phyloP scores from a whole-genome alignment of 169 alveolate species.

The Plasmodium ovale region DNA sequence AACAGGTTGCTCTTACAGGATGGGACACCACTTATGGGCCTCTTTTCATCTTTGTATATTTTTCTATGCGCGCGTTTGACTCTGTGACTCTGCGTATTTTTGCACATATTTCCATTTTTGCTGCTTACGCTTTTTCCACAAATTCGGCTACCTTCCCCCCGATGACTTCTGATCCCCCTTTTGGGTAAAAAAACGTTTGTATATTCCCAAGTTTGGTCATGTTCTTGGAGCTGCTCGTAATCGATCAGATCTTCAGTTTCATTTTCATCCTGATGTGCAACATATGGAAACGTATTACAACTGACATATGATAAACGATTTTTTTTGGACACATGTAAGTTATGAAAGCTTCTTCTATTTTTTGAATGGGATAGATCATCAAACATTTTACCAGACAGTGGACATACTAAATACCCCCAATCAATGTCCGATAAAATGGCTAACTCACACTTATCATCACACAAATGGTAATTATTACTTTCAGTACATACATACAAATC shows the following conservation, averaged over 20 bases:
- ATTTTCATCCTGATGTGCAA: not conserved
- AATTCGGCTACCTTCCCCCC: too few species aligned
- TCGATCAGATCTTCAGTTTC: not conserved
- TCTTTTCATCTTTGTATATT: not conserved
- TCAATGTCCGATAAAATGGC: slow-evolving; percentile 11
- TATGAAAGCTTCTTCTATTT: not conserved
- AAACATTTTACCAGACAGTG: slow-evolving; percentile 27
- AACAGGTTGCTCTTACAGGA: slow-evolving; percentile 2
- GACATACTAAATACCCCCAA: slow-evolving; percentile 23
- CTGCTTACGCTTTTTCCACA: too few species aligned
- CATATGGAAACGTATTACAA: not conserved
- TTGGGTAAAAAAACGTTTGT: not conserved
- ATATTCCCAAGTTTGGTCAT: not conserved
- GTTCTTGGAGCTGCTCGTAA: too few species aligned
- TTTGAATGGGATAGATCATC: slow-evolving; percentile 14
- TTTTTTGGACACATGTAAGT: not conserved
- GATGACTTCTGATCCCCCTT: not conserved
- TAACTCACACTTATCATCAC: slow-evolving; percentile 39
- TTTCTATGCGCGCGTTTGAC: not conserved
- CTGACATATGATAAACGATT: not conserved
- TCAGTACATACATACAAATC: slow-evolving; percentile 19
- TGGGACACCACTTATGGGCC: too few species aligned
- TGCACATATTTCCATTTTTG: not conserved
- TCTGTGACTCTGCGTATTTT: not conserved
- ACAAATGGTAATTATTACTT: slow-evolving; percentile 16